These are phyloP conservation scores for Talaromyces wortmannii DNA, from an alignment of 495 filamentous ascomycete species.

Conservation along the genomic window DNA sequence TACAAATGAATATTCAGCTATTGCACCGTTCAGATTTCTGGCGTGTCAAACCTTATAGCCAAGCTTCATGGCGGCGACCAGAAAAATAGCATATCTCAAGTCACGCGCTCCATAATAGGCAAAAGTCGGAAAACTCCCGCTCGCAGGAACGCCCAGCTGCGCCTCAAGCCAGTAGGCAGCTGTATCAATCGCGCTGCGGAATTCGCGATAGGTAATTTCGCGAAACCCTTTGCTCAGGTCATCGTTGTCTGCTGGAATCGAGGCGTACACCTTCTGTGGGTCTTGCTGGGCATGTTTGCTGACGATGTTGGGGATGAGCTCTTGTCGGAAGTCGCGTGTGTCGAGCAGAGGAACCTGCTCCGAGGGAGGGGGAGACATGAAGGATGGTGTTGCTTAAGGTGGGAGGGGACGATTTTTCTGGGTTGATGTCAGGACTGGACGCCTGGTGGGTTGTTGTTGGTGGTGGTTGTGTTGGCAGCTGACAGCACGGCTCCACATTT, in stretches of 20 bases:
- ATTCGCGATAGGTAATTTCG: constrained; percentile 1
- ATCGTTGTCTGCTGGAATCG: neutral
- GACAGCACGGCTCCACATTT: neutral
- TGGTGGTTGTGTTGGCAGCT: neutral
- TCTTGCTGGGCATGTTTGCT: neutral
- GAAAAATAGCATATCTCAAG: constrained; percentile 20
- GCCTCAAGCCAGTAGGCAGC: constrained; percentile 1
- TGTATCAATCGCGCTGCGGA: neutral
- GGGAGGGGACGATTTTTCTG: neutral
- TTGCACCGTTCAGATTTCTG: neutral
- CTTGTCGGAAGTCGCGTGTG: neutral
- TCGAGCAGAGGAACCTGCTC: neutral
- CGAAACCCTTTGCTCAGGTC: constrained; percentile 2
- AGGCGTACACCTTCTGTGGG: constrained; percentile 1
- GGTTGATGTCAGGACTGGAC: neutral
- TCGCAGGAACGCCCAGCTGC: neutral
- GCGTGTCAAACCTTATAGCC: constrained; percentile 14
- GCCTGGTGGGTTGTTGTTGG: no score
- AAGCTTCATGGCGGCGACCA: constrained; percentile 22
- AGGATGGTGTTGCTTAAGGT: neutral
- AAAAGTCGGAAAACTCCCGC: constrained; percentile 7
- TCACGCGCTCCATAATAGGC: constrained; percentile 23
- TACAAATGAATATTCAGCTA: neutral
- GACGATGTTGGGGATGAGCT: neutral
- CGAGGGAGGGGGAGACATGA: neutral